Base-by-base conservation (phyloP, 768 basidiomycete species). In the Russula olivacea region DNA sequence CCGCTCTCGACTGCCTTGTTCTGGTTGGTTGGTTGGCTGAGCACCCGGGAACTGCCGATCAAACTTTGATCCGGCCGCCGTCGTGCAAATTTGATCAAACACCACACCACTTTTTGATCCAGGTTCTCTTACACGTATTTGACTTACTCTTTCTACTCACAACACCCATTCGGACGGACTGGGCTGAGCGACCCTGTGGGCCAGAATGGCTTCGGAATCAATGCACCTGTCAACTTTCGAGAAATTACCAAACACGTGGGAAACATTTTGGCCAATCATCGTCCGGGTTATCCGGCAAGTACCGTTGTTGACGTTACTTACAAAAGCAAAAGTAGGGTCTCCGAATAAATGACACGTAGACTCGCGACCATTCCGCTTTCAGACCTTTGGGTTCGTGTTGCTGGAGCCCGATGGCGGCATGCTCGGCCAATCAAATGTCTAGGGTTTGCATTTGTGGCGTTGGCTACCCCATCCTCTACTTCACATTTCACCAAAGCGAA, bases 281-380 rank as follows among this genome's bases (percentile, higher is more conserved):
- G 28, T 28, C 28, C 28, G 28, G 28, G 34, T 36, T 2, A 36
- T 51, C 30, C 3, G n/a, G 10, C n/a, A n/a, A 45, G 7, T 21
- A 45, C 43, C n/a, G 43, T 9, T 34, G 32, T 34, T 23, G 45
- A 47, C 28, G 28, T 23, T 48, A 23, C 21, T 14, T 48, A 48
- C 47, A n/a, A 34, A 53, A 30, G 55, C 41, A 28, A 25, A 14
- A 23, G 23, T 63, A 57, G 34, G 38, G 58, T 55, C 63, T 54
- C 62, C 47, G 63, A 34, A 49, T n/a, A 25, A 55, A 32, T 23
- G n/a, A 58, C 4, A 30, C 6, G 30, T 30, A 30, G 30, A 7
- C 30, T 40, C 53, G 63, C 63, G 58, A 58, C 47, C 47, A 43
- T 64, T 59, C 63, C 58, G 2, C 23, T 55, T 64, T 36, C 19